Base-by-base conservation (phyloP, 169 alveolate species). In the Babesia bigemina region DNA sequence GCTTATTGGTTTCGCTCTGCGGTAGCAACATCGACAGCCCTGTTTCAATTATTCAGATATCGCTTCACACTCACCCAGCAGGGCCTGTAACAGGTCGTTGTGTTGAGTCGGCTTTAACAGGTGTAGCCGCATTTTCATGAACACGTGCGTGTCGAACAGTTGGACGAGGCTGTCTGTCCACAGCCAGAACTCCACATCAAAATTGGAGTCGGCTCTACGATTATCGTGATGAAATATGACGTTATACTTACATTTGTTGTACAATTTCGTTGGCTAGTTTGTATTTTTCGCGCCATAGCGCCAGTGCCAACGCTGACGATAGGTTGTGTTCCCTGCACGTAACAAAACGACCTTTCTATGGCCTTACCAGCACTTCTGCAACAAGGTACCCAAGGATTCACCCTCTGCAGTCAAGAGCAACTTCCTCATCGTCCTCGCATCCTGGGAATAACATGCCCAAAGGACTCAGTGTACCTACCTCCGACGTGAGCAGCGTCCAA, bases 401-500 rank as follows among this genome's bases (percentile, higher is more conserved):
- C 85, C 77, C 39, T 85, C 72, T 55, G 58, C 81, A 4, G 87
- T 76, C 22, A 90, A 72, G 19, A 90, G 78, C 39, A 29, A 57
- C 39, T 74, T 73, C 66, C 94, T 76, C 70, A 90, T 47, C 48
- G 75, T 86, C 49, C 72, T 81, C 0, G 94, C 87, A 21, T 86
- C 94, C 84, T 85, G 26, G 42, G 39, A 2, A n/a, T 14, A 29
- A 29, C 6, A 9, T 67, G 11, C 19, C 24, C 33, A 12, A 13
- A 29, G 22, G 0, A 13, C 26, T 4, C 19, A 8, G 65, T 22
- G 44, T 29, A 19, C 59, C 22, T 49, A 81, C 85, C 59, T 66
- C 74, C 2, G 94, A 77, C 19, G 94, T 90, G 53, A 90, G 45
- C 59, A 90, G 71, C 13, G 91, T 84, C 94, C 94, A 90, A 65